phyloP scores from a whole-genome alignment of 192 early-diverging fungal genomes.

The Umbelopsis sp. region DNA sequence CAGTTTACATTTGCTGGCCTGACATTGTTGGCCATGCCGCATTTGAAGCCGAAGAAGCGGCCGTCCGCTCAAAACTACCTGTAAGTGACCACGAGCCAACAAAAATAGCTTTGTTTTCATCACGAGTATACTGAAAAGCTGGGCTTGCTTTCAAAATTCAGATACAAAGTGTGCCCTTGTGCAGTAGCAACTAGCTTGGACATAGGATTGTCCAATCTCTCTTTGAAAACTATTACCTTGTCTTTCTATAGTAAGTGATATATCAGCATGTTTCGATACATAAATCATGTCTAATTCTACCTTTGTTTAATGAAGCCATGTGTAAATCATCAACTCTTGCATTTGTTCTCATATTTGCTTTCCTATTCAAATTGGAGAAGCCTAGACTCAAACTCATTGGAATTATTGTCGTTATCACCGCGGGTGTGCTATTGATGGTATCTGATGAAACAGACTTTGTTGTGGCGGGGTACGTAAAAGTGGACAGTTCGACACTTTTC shows the following conservation, averaged over 20 bases:
- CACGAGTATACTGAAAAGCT: background rate
- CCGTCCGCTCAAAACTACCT: slow-evolving; percentile 57
- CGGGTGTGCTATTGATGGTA: slow-evolving; percentile 89
- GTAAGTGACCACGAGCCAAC: slow-evolving; percentile 27
- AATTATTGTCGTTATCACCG: slow-evolving; percentile 78
- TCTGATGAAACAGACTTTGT: slow-evolving; percentile 83
- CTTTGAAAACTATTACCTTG: slow-evolving; percentile 84
- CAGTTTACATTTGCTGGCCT: slow-evolving; percentile 71
- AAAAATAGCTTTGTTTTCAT: background rate
- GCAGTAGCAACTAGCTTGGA: slow-evolving; percentile 88
- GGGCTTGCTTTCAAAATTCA: slow-evolving; percentile 17
- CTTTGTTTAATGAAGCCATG: slow-evolving; percentile 54
- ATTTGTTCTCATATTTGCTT: slow-evolving; percentile 89
- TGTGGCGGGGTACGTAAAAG: slow-evolving; percentile 59
- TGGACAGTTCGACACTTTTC: background rate
- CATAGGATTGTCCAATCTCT: slow-evolving; percentile 88
- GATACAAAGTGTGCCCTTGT: slow-evolving; percentile 81
- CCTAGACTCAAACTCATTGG: slow-evolving; percentile 69
- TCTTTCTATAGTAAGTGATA: slow-evolving; percentile 80
- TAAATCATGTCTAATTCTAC: slow-evolving; percentile 18
- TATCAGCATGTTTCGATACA: background rate
- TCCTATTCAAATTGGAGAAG: slow-evolving; percentile 83
- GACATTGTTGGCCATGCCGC: slow-evolving; percentile 62
- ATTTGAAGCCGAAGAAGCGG: slow-evolving; percentile 57
- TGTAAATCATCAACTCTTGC: slow-evolving; percentile 77